phyloP scores from a whole-genome alignment of 2,329 filamentous ascomycete species.

The Penicillium sumatraense region DNA sequence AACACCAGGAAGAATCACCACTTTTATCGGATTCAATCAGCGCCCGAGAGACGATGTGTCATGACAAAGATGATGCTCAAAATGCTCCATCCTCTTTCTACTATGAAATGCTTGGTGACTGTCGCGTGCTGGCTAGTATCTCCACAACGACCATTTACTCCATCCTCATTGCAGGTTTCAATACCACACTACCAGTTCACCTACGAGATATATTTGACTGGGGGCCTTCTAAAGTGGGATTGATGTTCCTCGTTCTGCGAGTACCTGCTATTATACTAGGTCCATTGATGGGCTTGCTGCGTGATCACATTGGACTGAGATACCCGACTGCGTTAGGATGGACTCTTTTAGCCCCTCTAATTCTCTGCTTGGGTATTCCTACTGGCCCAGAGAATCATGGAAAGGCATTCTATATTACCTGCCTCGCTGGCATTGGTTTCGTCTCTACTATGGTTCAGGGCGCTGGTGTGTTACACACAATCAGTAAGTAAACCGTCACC shows the following conservation, averaged over 20 bases:
- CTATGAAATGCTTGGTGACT: slow-evolving; percentile 42
- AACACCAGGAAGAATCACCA: not conserved
- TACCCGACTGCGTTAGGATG: slow-evolving; percentile 27
- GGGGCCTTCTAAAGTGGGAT: slow-evolving; percentile 58
- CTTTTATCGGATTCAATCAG: not conserved
- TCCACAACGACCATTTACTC: slow-evolving; percentile 52
- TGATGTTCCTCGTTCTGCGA: slow-evolving; percentile 62
- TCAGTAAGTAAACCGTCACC: not conserved
- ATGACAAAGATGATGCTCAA: not conserved
- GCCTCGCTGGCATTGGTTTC: not conserved
- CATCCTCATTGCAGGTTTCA: slow-evolving; percentile 57
- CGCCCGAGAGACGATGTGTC: not conserved
- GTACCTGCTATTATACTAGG: slow-evolving; percentile 61
- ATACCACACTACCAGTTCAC: slow-evolving; percentile 60
- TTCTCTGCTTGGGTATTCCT: slow-evolving; percentile 30
- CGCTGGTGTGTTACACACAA: not conserved
- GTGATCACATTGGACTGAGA: slow-evolving; percentile 27
- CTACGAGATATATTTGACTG: slow-evolving; percentile 58
- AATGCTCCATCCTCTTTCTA: not conserved
- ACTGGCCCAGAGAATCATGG: not conserved
- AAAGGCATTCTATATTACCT: not conserved
- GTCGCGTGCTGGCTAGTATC: slow-evolving; percentile 47
- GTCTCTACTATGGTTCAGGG: not conserved
- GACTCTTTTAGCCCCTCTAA: slow-evolving; percentile 17
- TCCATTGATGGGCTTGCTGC: slow-evolving; percentile 60